These are phyloP conservation scores for Hawksworthiomyces lignivorus DNA, from an alignment of 2,329 filamentous ascomycete species.

Conservation along the genomic window DNA sequence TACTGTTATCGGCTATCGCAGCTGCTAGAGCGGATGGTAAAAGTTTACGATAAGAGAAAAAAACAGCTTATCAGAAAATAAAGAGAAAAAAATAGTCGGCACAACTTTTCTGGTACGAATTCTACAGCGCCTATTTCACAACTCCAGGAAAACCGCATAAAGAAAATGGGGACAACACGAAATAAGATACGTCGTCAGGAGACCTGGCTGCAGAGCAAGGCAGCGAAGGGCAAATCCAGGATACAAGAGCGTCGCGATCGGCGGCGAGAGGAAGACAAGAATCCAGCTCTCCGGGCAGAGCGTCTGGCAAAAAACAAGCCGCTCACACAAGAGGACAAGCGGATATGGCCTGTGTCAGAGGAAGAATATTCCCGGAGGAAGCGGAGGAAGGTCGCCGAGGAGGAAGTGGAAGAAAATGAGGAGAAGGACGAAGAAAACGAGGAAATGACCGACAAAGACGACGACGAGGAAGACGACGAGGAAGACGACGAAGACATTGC, in stretches of 20 bases:
- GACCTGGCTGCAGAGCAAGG: conserved; percentile 66
- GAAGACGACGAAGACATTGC: conserved; percentile 29
- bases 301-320: conserved; percentile 74
- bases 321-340: conserved; percentile 74
- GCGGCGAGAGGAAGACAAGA: conserved; percentile 77
- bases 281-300: conserved; percentile 66
- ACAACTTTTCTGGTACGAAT: no score
- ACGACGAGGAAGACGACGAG: conserved; percentile 34
- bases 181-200: conserved; percentile 78
- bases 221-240: conserved; percentile 45
- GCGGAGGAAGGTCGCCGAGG: conserved; percentile 38
- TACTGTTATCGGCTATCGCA: no score
- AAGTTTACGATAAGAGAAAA: no score
- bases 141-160: not conserved
- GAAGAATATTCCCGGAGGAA: conserved; percentile 52
- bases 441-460: conserved; percentile 34
- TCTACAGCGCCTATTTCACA: no score
- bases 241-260: conserved; percentile 69
- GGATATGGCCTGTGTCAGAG: conserved; percentile 77
- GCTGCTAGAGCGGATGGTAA: no score
- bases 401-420: conserved; percentile 37
- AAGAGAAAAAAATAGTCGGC: no score
- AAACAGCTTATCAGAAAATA: no score
- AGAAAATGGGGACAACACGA: conserved; percentile 25
- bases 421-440: conserved; percentile 38